phyloP scores from a whole-genome alignment of 2,329 filamentous ascomycete genomes.

The Nemania sp. region DNA sequence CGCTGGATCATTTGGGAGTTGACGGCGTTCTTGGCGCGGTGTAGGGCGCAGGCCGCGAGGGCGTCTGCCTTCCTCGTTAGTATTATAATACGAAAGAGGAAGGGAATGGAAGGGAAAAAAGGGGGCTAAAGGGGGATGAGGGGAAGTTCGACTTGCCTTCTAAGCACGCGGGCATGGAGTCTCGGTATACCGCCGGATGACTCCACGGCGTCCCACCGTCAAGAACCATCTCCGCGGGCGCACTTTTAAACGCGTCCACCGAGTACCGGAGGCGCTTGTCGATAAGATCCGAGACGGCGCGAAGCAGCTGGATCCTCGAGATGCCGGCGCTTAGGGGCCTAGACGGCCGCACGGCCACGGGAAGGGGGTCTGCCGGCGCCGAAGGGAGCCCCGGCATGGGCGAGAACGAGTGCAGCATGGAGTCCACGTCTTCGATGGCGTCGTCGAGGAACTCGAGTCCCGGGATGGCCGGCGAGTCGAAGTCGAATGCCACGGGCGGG shows the following conservation, averaged over 20 bases:
- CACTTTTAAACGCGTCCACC: constrained; percentile 18
- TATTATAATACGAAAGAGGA: no score
- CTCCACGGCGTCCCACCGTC: constrained; percentile 26
- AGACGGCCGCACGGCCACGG: constrained; percentile 11
- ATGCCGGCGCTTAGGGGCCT: neutral
- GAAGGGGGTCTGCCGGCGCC: constrained; percentile 13
- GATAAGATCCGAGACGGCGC: constrained; percentile 16
- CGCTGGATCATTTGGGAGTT: constrained; percentile 26
- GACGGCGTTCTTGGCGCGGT: constrained; percentile 22
- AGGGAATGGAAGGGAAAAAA: no score
- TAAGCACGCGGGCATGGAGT: constrained; percentile 25
- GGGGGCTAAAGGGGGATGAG: neutral
- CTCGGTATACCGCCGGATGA: constrained; percentile 25
- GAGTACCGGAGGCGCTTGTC: constrained; percentile 23
- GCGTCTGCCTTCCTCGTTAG: constrained; percentile 23
- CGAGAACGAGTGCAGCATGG: neutral
- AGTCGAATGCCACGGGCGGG: constrained; percentile 19
- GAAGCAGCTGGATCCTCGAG: constrained; percentile 16
- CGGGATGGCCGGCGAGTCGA: constrained; percentile 14
- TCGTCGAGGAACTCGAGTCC: constrained; percentile 20
- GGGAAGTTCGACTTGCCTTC: constrained; percentile 22
- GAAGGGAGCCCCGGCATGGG: neutral
- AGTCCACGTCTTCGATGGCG: neutral
- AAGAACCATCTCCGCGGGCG: constrained; percentile 22
- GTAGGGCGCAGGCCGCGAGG: constrained; percentile 22